A percentile compares a stretch with the other conserved stretches of the same genome.
Conservation (phyloP, 106 monocot species). For the Alisma plantagoaquatica region DNA sequence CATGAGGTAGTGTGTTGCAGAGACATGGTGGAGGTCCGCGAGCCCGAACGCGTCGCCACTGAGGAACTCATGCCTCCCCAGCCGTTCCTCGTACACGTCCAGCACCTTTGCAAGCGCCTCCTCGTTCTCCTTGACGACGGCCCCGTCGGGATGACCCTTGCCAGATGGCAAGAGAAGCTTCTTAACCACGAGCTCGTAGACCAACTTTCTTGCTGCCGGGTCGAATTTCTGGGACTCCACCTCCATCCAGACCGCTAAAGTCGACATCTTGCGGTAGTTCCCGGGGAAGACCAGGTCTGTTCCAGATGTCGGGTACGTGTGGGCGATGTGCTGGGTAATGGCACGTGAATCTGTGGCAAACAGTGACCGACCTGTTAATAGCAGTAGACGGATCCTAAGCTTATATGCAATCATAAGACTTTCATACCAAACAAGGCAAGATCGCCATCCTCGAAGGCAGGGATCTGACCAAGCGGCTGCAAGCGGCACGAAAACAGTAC, state of each 20-base stretch:
- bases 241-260: conserved; percentile 36
- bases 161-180: conserved; percentile 18
- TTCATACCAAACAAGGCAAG: not conserved
- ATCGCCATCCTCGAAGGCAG: not conserved
- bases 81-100: conserved; percentile 38
- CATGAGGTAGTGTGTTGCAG: conserved; percentile 16
- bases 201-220: conserved; percentile 18
- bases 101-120: conserved; percentile 33
- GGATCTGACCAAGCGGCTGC: conserved; percentile 2
- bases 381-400: too few species aligned
- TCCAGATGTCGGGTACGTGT: not conserved
- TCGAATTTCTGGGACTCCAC: conserved; percentile 44
- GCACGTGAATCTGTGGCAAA: conserved; percentile 5
- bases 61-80: conserved; percentile 25
- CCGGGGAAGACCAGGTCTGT: conserved; percentile 5
- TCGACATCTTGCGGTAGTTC: conserved; percentile 4
- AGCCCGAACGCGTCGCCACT: conserved; percentile 40
- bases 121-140: not conserved
- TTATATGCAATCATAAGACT: too few species aligned
- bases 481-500: not conserved
- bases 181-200: conserved; percentile 20
- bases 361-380: too few species aligned
- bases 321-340: conserved; percentile 6
- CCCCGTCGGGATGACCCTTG: conserved; percentile 5
- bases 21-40: conserved; percentile 35